phyloP scores from a whole-genome alignment of 306 rosid genomes.

The Cyclanthera cordifolia region DNA sequence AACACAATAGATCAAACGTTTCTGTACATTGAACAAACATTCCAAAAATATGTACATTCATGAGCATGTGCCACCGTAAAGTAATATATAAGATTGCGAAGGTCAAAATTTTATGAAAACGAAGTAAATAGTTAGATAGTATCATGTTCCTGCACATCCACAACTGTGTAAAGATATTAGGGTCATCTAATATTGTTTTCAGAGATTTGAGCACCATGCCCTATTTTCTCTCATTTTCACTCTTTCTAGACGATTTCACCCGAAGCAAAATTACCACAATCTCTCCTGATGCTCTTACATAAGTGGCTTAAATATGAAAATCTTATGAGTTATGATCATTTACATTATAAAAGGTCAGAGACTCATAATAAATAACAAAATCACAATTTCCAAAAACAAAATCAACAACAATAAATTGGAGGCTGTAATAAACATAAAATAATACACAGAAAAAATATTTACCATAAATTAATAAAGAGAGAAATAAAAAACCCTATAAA shows the following conservation, averaged over 20 bases:
- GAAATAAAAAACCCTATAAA: conserved; percentile 3
- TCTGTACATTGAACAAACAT: not conserved
- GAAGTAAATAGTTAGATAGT: not conserved
- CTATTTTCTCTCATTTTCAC: not conserved
- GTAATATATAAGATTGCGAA: not conserved
- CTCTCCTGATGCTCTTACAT: not conserved
- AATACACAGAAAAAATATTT: not conserved
- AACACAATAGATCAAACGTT: not conserved
- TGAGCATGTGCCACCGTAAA: not conserved
- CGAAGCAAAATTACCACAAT: not conserved
- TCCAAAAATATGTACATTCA: not conserved
- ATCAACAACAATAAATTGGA: not conserved
- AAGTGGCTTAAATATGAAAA: not conserved
- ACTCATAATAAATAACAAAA: not conserved
- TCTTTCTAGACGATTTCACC: not conserved
- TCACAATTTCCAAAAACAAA: not conserved
- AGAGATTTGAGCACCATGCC: not conserved
- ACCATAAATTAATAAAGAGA: not conserved
- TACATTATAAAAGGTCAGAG: not conserved
- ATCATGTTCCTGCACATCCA: not conserved
- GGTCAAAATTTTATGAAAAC: not conserved
- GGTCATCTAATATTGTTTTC: not conserved
- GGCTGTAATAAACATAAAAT: not conserved
- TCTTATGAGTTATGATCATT: not conserved
- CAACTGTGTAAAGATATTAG: not conserved